Evolutionary conservation across 192 early-diverging fungal species (phyloP).

Genomic region (Coemansia sp.): DNA sequence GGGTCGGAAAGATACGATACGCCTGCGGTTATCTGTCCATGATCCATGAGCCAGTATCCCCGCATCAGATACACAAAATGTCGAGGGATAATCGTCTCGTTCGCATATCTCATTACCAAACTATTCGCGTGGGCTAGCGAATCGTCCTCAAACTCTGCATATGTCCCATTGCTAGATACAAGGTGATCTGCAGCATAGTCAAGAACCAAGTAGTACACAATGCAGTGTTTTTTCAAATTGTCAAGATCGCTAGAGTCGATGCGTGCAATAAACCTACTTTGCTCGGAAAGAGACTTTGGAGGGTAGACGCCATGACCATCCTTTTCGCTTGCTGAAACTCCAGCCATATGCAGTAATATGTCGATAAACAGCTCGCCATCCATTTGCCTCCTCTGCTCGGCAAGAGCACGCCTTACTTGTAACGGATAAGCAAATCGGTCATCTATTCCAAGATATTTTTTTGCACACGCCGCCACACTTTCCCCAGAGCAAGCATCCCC

Average conservation of each 20-base stretch:
- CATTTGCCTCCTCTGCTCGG: slow-evolving; percentile 40
- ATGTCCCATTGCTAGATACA: slow-evolving; percentile 12
- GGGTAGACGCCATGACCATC: slow-evolving; percentile 22
- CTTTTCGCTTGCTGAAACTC: neutral
- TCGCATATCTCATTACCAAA: slow-evolving; percentile 24
- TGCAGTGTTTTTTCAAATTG: slow-evolving; percentile 43
- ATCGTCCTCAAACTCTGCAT: slow-evolving; percentile 15
- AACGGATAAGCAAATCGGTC: slow-evolving; percentile 28
- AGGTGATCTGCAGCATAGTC: slow-evolving; percentile 13
- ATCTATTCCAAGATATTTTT: slow-evolving; percentile 6
- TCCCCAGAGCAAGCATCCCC: neutral
- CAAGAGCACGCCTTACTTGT: slow-evolving; percentile 18
- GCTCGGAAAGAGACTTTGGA: slow-evolving; percentile 27
- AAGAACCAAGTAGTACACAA: slow-evolving; percentile 45
- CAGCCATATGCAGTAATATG: slow-evolving; percentile 39
- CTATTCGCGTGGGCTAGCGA: slow-evolving; percentile 1
- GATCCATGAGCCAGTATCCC: slow-evolving; percentile 57
- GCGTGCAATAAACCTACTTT: slow-evolving; percentile 14
- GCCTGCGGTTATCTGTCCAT: slow-evolving; percentile 26
- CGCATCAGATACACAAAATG: slow-evolving; percentile 49
- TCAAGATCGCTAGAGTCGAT: slow-evolving; percentile 37
- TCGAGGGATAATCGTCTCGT: slow-evolving; percentile 31
- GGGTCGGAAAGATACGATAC: slow-evolving; percentile 47
- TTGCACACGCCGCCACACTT: slow-evolving; percentile 6
- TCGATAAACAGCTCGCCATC: slow-evolving; percentile 51